A percentile compares a stretch with the other conserved stretches of the same genome.
phyloP scores from a whole-genome alignment of 805 yeast genomes.

The Saitoella complicata region DNA sequence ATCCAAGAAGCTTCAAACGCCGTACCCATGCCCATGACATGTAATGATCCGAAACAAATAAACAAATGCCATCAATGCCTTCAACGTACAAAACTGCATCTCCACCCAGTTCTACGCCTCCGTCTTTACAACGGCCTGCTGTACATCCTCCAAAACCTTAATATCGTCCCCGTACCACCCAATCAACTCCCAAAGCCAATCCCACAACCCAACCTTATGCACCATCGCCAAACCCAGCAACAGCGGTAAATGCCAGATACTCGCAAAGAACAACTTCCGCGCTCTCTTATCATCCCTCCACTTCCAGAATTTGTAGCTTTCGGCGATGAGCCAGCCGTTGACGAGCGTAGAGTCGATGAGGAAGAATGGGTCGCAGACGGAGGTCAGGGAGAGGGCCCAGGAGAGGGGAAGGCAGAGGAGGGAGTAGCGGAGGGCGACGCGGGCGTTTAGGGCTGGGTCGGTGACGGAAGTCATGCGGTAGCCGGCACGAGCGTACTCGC shows the following conservation, averaged over 20 bases:
- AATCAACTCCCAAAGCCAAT: slow-evolving; percentile 32
- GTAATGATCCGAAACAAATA: too few relatives aligned
- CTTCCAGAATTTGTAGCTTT: slow-evolving; percentile 70
- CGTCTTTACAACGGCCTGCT: too few relatives aligned
- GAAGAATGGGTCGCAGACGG: slow-evolving; percentile 69
- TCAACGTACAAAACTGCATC: too few relatives aligned
- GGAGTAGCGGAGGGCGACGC: slow-evolving; percentile 84
- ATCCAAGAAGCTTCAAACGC: too few relatives aligned
- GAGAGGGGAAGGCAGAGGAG: slow-evolving; percentile 90
- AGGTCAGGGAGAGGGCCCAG: slow-evolving; percentile 59
- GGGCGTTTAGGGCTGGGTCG: slow-evolving; percentile 78
- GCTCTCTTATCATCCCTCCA: slow-evolving; percentile 50
- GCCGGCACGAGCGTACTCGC: slow-evolving; percentile 83
- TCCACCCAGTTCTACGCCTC: too few relatives aligned
- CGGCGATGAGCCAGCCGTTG: slow-evolving; percentile 72
- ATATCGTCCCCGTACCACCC: not conserved
- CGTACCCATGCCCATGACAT: too few relatives aligned
- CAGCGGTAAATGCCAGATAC: slow-evolving; percentile 87
- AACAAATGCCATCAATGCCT: too few relatives aligned
- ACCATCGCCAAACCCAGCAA: slow-evolving; percentile 81
- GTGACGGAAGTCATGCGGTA: slow-evolving; percentile 95
- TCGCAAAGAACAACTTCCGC: slow-evolving; percentile 77
- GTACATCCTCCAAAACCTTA: too few relatives aligned
- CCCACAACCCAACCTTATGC: slow-evolving; percentile 94
- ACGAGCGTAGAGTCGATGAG: slow-evolving; percentile 65